These are phyloP conservation scores for Toxicodendron radicans DNA, from an alignment of 345 rosid genomes.

Conservation along the genomic window DNA sequence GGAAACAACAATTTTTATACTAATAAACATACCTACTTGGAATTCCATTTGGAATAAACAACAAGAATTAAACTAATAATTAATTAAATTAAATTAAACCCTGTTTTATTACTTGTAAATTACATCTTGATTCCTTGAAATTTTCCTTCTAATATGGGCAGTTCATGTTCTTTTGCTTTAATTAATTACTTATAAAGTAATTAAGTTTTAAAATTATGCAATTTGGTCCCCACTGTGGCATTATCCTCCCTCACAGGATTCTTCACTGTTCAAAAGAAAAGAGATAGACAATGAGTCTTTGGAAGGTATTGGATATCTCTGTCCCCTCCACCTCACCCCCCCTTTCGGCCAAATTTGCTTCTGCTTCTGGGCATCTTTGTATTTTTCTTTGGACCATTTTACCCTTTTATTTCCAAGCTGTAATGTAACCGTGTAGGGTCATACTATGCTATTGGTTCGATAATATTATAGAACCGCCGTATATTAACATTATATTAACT, in stretches of 20 bases:
- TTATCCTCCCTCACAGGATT: slow-evolving; percentile 22
- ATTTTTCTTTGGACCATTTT: slow-evolving; percentile 3
- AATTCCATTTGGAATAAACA: slow-evolving; percentile 52
- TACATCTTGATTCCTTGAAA: slow-evolving; percentile 19
- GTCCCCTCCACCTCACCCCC: slow-evolving; percentile 24
- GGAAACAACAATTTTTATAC: slow-evolving; percentile 17
- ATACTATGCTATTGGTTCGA: too few relatives aligned
- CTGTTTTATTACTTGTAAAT: slow-evolving; percentile 6
- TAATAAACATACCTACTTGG: slow-evolving; percentile 36
- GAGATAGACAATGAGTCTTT: slow-evolving; percentile 14
- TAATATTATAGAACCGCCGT: neutral
- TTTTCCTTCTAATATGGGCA: neutral
- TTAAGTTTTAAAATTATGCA: too few relatives aligned
- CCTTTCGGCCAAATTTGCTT: slow-evolving; percentile 7
- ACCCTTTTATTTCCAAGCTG: neutral
- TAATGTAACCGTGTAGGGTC: neutral
- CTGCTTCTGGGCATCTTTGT: neutral
- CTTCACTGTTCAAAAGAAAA: slow-evolving; percentile 17
- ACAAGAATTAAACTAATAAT: slow-evolving; percentile 8
- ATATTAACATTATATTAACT: too few relatives aligned
- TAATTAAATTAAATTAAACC: neutral
- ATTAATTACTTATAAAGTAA: too few relatives aligned
- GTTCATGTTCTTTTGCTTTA: too few relatives aligned
- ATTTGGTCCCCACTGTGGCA: slow-evolving; percentile 37
- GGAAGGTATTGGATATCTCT: slow-evolving; percentile 31